phyloP scores from a whole-genome alignment of 2,329 filamentous ascomycete species.

The Fusarium succisae region DNA sequence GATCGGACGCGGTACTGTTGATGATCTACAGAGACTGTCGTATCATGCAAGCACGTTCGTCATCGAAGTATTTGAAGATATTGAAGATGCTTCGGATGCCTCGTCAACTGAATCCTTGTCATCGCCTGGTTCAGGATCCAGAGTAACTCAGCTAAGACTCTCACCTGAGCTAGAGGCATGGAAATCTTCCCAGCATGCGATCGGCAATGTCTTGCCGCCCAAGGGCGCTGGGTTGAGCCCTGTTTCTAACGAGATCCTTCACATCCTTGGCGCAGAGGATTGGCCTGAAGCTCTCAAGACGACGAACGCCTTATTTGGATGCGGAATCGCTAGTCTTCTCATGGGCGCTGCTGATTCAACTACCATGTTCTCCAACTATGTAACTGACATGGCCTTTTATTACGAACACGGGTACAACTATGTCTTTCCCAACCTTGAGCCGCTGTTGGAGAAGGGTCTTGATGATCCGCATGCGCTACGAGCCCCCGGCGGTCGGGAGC shows the following conservation, averaged over 20 bases:
- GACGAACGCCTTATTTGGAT: slow-evolving; percentile 37
- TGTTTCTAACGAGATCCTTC: slow-evolving; percentile 21
- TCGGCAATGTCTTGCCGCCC: slow-evolving; percentile 33
- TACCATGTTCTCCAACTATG: slow-evolving; percentile 41
- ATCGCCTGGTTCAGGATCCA: slow-evolving; percentile 10
- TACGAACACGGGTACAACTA: slow-evolving; percentile 41
- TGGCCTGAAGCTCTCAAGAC: slow-evolving; percentile 39
- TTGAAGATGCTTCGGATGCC: slow-evolving; percentile 17
- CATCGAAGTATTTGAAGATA: slow-evolving; percentile 30
- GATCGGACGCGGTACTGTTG: slow-evolving; percentile 26
- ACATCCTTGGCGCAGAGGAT: slow-evolving; percentile 23
- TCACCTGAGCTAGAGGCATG: slow-evolving; percentile 34
- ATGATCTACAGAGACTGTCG: slow-evolving; percentile 26
- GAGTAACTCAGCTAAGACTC: slow-evolving; percentile 24
- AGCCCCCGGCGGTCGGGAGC: slow-evolving; percentile 27
- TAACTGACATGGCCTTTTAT: slow-evolving; percentile 38
- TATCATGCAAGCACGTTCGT: slow-evolving; percentile 29
- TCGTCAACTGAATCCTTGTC: slow-evolving; percentile 16
- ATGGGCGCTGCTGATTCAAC: slow-evolving; percentile 34
- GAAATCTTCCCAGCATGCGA: slow-evolving; percentile 30
- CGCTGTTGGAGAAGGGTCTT: slow-evolving; percentile 27
- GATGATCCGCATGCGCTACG: slow-evolving; percentile 30
- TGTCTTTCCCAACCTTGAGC: slow-evolving; percentile 35
- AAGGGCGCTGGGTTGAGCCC: slow-evolving; percentile 32
- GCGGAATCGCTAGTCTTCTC: slow-evolving; percentile 36